Percentiles rank a stretch among this genome's conserved stretches.
Evolutionary conservation across 2,329 filamentous ascomycete species (phyloP).

Genomic region (Phialocephala sp.): DNA sequence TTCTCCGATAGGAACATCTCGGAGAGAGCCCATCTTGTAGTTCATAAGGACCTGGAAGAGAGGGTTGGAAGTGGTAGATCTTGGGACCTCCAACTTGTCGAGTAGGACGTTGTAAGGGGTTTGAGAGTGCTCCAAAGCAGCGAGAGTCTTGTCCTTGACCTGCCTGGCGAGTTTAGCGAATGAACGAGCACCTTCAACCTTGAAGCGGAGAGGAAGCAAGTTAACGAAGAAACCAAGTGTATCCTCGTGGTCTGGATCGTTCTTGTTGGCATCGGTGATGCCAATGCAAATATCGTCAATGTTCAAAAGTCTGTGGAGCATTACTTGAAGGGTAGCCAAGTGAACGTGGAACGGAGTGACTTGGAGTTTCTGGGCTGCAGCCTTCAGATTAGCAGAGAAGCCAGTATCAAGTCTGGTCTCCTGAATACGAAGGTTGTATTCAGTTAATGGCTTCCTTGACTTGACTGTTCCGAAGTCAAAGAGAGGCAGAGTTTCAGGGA

Average conservation of each 20-base stretch:
- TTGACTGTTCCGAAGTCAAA: slow-evolving; percentile 41
- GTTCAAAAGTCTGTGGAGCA: slow-evolving; percentile 28
- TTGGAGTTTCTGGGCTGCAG: slow-evolving; percentile 31
- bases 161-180: slow-evolving; percentile 44
- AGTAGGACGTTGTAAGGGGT: slow-evolving; percentile 34
- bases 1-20: slow-evolving; percentile 21
- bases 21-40: slow-evolving; percentile 30
- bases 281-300: slow-evolving; percentile 47
- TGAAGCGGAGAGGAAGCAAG: slow-evolving; percentile 52
- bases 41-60: slow-evolving; percentile 36
- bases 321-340: slow-evolving; percentile 46
- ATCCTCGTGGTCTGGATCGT: slow-evolving; percentile 31
- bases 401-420: slow-evolving; percentile 35
- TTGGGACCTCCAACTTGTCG: slow-evolving; percentile 31
- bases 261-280: slow-evolving; percentile 49
- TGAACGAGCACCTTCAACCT: slow-evolving; percentile 28
- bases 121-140: slow-evolving; percentile 32
- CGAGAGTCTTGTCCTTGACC: slow-evolving; percentile 28
- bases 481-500: slow-evolving; percentile 42
- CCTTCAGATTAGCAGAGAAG: slow-evolving; percentile 20
- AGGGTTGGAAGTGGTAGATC: slow-evolving; percentile 29
- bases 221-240: slow-evolving; percentile 57
- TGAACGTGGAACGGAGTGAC: slow-evolving; percentile 54
- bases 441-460: slow-evolving; percentile 29
- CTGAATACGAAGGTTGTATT: slow-evolving; percentile 22